Evolutionary conservation across 2,329 filamentous ascomycete genomes (phyloP).

Genomic region (Beauveria bassiana): DNA sequence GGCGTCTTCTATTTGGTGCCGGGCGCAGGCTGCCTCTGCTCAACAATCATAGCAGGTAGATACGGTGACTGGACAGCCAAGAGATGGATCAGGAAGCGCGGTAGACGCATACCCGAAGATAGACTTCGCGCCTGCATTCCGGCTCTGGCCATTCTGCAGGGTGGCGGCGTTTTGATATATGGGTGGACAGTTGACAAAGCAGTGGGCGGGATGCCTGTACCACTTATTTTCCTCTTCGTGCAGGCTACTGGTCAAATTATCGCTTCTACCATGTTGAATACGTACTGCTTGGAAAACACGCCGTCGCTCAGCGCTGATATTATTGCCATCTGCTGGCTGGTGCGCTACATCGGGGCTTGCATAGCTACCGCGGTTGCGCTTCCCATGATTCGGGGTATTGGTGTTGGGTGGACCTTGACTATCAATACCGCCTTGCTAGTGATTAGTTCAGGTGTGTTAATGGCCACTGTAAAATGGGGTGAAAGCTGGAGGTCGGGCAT

Average conservation of each 20-base stretch:
- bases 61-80: constrained; percentile 62
- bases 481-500: constrained; percentile 31
- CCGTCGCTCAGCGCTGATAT: constrained; percentile 61
- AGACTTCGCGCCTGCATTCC: constrained; percentile 51
- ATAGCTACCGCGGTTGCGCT: constrained; percentile 63
- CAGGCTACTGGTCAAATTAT: constrained; percentile 70
- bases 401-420: constrained; percentile 75
- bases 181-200: constrained; percentile 43
- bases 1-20: constrained; percentile 70
- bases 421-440: constrained; percentile 39
- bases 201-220: constrained; percentile 48
- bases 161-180: constrained; percentile 57
- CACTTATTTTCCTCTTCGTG: constrained; percentile 65
- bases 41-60: constrained; percentile 64
- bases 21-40: constrained; percentile 59
- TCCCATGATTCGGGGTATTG: constrained; percentile 65
- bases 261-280: constrained; percentile 68
- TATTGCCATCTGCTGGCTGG: constrained; percentile 71
- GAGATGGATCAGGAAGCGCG: constrained; percentile 54
- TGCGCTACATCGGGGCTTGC: constrained; percentile 68
- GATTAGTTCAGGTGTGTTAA: constrained; percentile 27
- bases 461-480: constrained; percentile 32
- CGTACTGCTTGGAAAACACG: constrained; percentile 79
- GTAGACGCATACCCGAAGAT: constrained; percentile 59
- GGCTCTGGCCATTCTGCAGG: constrained; percentile 51